A percentile compares a stretch with the other conserved stretches of the same genome.
Evolutionary conservation across 306 rosid species (phyloP).

Genomic region (Inga laurina): DNA sequence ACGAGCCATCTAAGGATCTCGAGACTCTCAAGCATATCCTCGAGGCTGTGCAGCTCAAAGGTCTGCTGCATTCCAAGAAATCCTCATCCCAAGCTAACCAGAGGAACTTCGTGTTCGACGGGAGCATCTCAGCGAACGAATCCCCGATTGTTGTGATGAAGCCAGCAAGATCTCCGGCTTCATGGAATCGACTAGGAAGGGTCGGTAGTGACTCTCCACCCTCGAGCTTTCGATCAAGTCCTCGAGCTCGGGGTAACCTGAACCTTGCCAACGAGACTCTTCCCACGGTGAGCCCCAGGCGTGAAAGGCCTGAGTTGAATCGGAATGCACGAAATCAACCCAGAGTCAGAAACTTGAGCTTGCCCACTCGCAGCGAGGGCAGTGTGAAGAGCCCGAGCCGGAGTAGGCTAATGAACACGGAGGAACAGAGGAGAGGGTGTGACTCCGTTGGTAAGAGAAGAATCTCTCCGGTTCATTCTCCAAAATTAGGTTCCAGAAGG

Average conservation of each 20-base stretch:
- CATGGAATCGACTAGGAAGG: slow-evolving; percentile 40
- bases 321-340: slow-evolving; percentile 42
- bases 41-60: slow-evolving; percentile 89
- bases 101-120: slow-evolving; percentile 46
- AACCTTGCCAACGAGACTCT: slow-evolving; percentile 28
- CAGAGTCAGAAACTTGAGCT: slow-evolving; percentile 41
- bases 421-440: slow-evolving; percentile 47
- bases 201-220: slow-evolving; percentile 57
- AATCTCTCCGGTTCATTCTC: slow-evolving; percentile 71
- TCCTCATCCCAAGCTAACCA: slow-evolving; percentile 33
- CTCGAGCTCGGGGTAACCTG: slow-evolving; percentile 40
- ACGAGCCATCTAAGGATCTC: slow-evolving; percentile 69
- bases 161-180: slow-evolving; percentile 48
- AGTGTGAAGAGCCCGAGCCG: slow-evolving; percentile 57
- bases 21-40: slow-evolving; percentile 78
- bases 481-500: slow-evolving; percentile 52
- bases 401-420: slow-evolving; percentile 46
- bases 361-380: slow-evolving; percentile 33
- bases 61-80: slow-evolving; percentile 75
- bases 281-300: slow-evolving; percentile 43
- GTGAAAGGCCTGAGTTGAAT: slow-evolving; percentile 41
- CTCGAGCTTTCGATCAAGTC: slow-evolving; percentile 49
- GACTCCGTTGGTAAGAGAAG: slow-evolving; percentile 58
- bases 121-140: slow-evolving; percentile 30
- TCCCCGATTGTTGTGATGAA: slow-evolving; percentile 78